A percentile compares a stretch with the other conserved stretches of the same genome.
These are phyloP conservation scores for Allantophomopsis cytisporea DNA, from an alignment of 2,329 filamentous ascomycete genomes.

Conservation along the genomic window DNA sequence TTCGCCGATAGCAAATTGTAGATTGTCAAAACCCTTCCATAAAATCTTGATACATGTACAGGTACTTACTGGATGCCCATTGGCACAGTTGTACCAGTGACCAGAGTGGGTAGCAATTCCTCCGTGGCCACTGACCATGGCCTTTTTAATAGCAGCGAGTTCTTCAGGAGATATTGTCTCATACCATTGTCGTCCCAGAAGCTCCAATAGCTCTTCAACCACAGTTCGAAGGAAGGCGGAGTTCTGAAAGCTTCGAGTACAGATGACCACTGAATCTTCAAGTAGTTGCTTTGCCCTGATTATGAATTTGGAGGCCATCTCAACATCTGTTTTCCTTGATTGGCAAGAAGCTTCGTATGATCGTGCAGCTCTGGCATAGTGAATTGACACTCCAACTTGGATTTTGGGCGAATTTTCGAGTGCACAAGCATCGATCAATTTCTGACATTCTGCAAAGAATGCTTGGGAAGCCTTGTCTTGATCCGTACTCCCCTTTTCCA, in stretches of 20 bases:
- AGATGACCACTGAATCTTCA: constrained; percentile 16
- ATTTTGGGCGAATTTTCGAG: constrained; percentile 21
- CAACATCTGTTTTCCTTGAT: constrained; percentile 4
- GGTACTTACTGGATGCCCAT: constrained; percentile 30
- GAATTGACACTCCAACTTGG: constrained; percentile 20
- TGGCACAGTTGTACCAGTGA: constrained; percentile 45
- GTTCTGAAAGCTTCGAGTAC: constrained; percentile 17
- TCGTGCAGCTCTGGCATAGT: constrained; percentile 17
- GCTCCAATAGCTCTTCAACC: constrained; percentile 12
- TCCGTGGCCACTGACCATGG: constrained; percentile 28
- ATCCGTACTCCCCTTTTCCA: constrained; percentile 5
- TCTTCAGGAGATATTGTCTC: constrained; percentile 26
- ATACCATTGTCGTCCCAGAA: constrained; percentile 22
- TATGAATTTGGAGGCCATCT: constrained; percentile 5
- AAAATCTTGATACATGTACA: too few species aligned
- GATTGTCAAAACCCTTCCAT: constrained; percentile 27
- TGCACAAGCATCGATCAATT: constrained; percentile 17
- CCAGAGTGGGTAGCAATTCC: constrained; percentile 31
- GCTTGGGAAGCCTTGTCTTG: constrained; percentile 1
- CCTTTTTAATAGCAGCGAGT: constrained; percentile 26
- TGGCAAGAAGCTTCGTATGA: constrained; percentile 10
- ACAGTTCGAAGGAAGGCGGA: constrained; percentile 13
- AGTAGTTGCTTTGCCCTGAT: constrained; percentile 14
- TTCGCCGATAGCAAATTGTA: constrained; percentile 44
- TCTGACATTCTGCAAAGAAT: constrained; percentile 16